Base-by-base conservation (phyloP, 108 stramenopile genomes). In the Skeletonema costatum region DNA sequence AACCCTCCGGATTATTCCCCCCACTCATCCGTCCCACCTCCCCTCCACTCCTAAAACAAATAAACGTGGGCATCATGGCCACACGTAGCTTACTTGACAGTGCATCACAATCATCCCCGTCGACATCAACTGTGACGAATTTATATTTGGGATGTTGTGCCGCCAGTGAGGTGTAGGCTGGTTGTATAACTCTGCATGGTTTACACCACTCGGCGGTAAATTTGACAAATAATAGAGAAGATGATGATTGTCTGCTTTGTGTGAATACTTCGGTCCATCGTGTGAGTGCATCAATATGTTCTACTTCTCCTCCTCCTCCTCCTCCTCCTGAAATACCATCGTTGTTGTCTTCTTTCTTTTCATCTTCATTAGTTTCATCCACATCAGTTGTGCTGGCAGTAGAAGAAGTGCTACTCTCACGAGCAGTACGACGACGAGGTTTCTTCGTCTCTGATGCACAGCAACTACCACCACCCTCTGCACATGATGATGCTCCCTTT, bases 121-220 rank as follows among this genome's bases (percentile, higher is more conserved):
- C 94, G 1, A 95, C 80, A 31, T 84, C 67, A 61, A 90, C 85
- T 11, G 76, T 50, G 2, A 77, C 56, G 38, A 80, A 80, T 63
- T 17, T 68, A 16, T 39, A 21, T 32, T 60, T 60, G 48, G 31
- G 36, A 44, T 87, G 64, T 58, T 77, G 63, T 12, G 78, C 56
- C 12, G 88, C 83, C n/a, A 90, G 51, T 32, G 78, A 51, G 36
- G 82, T 65, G 68, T 85, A 92, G 64, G 86, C 60, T 4, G 93
- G 90, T 31, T 87, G 85, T 68, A 97, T 92, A 31, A 68, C 67
- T 63, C 91, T 80, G 76, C 96, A 97, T 10, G 96, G 96, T 60
- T 86, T 79, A 69, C 96, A 97, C 96, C 96, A 97, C 11, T 73
- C 73, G 17, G 96, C 96, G 6, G 96, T 97, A 64, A 95, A 94